Evolutionary conservation across 768 basidiomycete species (phyloP), one percentile per base, ranked within the genome.

Genomic region (Lepiota brunneoincarnata): DNA sequence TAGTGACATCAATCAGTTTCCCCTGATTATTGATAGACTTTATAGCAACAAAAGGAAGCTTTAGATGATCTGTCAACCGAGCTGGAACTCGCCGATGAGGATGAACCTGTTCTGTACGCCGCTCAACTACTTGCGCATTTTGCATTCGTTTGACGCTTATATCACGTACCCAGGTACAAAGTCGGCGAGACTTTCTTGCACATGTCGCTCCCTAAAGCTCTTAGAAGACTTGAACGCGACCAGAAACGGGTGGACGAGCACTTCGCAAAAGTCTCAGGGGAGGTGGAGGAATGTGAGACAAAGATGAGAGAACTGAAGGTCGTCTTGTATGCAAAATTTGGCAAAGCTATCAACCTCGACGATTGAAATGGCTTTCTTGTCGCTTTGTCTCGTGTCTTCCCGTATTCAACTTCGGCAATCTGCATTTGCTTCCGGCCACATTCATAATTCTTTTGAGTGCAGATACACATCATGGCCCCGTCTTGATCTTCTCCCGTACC

Each of bases 21-120:
- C 5, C 37, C 44, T 28, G 24, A 17, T 43, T 12, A 56, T 51
- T 52, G 46, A 48, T 60, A 38, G 39, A 18, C 20, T 42, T 23
- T 58, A 12, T 64, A 98, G 93, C 86, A 90, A 80, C 93, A 96
- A 72, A 95, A 95, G 71, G 95, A 97, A 62, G 89, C 93, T 2
- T 81, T 96, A 12, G 93, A 96, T 56, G 95, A 98, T 67, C 79
- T 97, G 26, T 72, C 83, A 1, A 89, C 81, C 41, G 95, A 97
- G 63, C 80, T 98, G 20, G 93, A 96, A 64, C 82, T 98, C 9
- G 84, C 86, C 1, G 93, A 96, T 57, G 93, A 95, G 61, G 87
- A 91, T 54, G 80, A 90, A 52, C 75, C 76, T 0, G 84, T 97
- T 3, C 64, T 93, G 90, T 93, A 60, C 53, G 88, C 7, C 67